phyloP scores from a whole-genome alignment of 2,329 filamentous ascomycete species.

The Emergomyces pasteurianus region DNA sequence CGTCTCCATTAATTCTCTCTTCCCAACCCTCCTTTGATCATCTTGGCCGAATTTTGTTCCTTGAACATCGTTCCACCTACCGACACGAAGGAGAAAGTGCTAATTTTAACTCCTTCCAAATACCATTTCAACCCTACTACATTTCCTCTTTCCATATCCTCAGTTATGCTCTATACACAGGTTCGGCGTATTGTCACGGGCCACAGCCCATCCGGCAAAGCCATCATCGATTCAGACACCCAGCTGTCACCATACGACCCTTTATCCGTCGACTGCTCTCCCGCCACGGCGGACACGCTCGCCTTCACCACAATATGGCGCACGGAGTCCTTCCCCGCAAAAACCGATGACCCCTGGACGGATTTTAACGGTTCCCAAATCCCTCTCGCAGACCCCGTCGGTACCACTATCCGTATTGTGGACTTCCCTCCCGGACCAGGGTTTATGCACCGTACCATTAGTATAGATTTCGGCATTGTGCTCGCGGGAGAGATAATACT shows the following conservation, averaged over 20 bases:
- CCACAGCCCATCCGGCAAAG: conserved; percentile 16
- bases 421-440: conserved; percentile 17
- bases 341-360: conserved; percentile 11
- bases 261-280: conserved; percentile 2
- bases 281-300: conserved; percentile 7
- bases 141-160: not conserved
- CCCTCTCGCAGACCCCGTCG: conserved; percentile 11
- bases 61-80: not conserved
- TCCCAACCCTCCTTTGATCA: not conserved
- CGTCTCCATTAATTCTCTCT: not conserved
- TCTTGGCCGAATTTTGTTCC: not conserved
- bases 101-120: not conserved
- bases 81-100: not conserved
- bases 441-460: conserved; percentile 17
- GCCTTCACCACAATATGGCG: conserved; percentile 18
- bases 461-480: conserved; percentile 22
- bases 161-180: conserved; percentile 6
- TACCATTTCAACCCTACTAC: not conserved
- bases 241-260: conserved; percentile 16
- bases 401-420: conserved; percentile 15
- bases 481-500: conserved; percentile 19
- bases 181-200: conserved; percentile 17
- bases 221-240: conserved; percentile 18
- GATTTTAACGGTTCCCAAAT: conserved; percentile 17
- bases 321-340: conserved; percentile 14